A percentile compares a stretch with the other conserved stretches of the same genome.
phyloP scores from a whole-genome alignment of 352 stramenopile species.

The Phytophthora sansomeana region DNA sequence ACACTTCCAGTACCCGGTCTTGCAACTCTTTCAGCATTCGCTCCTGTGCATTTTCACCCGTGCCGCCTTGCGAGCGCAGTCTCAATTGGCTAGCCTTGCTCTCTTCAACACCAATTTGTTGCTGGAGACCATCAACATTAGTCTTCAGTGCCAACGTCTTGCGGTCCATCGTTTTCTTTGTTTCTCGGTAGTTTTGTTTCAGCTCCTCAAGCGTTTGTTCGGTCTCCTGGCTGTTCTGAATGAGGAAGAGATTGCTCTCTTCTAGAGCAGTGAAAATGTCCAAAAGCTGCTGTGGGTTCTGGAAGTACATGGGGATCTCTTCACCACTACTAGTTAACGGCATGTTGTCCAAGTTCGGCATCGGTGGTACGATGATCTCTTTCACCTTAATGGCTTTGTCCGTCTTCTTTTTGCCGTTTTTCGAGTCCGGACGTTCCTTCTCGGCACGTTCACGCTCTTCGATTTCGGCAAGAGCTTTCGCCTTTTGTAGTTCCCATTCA shows the following conservation, averaged over 20 bases:
- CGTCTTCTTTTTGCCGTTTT: conserved; percentile 51
- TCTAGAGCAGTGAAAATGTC: conserved; percentile 95
- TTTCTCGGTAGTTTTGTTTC: conserved; percentile 93
- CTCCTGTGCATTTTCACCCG: conserved; percentile 89
- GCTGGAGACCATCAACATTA: conserved; percentile 92
- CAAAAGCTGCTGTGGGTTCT: conserved; percentile 92
- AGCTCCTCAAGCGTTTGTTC: conserved; percentile 96
- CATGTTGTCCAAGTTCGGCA: conserved; percentile 78
- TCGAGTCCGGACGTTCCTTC: conserved; percentile 71
- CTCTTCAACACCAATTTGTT: conserved; percentile 90
- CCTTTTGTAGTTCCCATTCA: conserved; percentile 71
- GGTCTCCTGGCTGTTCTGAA: conserved; percentile 96
- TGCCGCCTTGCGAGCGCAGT: conserved; percentile 69
- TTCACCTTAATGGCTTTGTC: conserved; percentile 59
- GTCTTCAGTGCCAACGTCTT: conserved; percentile 86
- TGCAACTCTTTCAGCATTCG: conserved; percentile 91
- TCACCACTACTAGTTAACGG: conserved; percentile 83
- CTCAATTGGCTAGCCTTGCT: conserved; percentile 81
- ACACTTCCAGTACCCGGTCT: conserved; percentile 90
- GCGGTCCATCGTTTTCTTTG: conserved; percentile 89
- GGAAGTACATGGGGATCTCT: conserved; percentile 96
- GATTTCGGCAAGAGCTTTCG: conserved; percentile 64
- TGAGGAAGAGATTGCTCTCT: conserved; percentile 96
- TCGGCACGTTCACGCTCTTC: conserved; percentile 72
- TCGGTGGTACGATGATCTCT: conserved; percentile 56